Evolutionary conservation across 2,329 filamentous ascomycete species (phyloP).

Genomic region (Ilyonectria sp.): DNA sequence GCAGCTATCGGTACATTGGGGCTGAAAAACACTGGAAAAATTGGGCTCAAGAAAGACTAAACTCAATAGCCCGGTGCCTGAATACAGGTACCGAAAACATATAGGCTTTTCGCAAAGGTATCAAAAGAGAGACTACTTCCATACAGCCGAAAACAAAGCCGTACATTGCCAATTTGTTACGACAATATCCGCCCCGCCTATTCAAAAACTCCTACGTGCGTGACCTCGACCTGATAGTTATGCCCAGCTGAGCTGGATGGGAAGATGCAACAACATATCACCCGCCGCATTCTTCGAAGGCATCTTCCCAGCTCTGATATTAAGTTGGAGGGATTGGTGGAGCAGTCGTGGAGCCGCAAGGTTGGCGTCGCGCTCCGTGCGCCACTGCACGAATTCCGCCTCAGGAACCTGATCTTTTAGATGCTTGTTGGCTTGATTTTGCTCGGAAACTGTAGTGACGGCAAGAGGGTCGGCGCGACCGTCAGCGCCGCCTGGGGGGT

Average conservation of each 20-base stretch:
- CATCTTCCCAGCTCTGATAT: constrained; percentile 62
- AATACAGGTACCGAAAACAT: no score
- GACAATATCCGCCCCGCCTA: not conserved
- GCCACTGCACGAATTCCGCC: constrained; percentile 59
- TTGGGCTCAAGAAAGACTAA: no score
- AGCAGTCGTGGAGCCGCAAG: constrained; percentile 61
- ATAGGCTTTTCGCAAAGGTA: no score
- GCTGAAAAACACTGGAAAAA: constrained; percentile 54
- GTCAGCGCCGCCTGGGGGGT: constrained; percentile 54
- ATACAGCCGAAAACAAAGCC: no score
- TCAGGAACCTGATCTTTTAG: constrained; percentile 56
- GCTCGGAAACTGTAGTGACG: constrained; percentile 60
- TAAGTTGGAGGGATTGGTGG: constrained; percentile 65
- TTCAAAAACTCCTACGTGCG: no score
- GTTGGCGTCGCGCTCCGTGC: constrained; percentile 58
- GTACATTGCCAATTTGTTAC: no score
- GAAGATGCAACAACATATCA: constrained; percentile 1
- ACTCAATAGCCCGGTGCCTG: no score
- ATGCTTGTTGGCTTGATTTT: constrained; percentile 62
- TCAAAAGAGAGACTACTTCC: no score
- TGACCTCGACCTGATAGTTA: not conserved
- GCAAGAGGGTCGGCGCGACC: constrained; percentile 52
- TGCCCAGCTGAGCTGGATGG: not conserved
- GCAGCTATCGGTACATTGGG: constrained; percentile 59
- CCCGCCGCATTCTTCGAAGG: constrained; percentile 43